These are phyloP conservation scores for Triglochin maritima DNA, from an alignment of 106 monocot species.

Conservation along the genomic window DNA sequence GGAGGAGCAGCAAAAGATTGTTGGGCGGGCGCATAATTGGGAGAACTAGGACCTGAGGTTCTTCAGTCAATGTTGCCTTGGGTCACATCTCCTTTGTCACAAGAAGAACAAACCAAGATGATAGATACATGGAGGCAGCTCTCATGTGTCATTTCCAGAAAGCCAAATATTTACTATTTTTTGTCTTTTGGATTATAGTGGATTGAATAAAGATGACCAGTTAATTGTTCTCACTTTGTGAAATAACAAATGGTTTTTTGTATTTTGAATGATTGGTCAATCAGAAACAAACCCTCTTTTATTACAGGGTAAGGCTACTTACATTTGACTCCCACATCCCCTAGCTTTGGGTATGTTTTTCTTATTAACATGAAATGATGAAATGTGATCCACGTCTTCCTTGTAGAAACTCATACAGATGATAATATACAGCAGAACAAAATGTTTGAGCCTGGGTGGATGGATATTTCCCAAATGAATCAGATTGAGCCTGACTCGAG, in stretches of 20 bases:
- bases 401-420: conserved; percentile 43
- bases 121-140: conserved; percentile 75
- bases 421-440: conserved; percentile 64
- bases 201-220: too few relatives aligned
- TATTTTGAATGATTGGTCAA: too few relatives aligned
- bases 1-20: conserved; percentile 95
- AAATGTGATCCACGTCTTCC: background rate
- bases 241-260: too few relatives aligned
- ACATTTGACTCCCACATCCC: too few relatives aligned
- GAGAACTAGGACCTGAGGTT: conserved; percentile 90
- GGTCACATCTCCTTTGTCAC: conserved; percentile 91
- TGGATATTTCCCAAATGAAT: conserved; percentile 97
- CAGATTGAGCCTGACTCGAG: conserved; percentile 43
- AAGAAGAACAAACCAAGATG: conserved; percentile 95
- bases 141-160: too few relatives aligned
- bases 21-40: conserved; percentile 97
- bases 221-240: too few relatives aligned
- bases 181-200: too few relatives aligned
- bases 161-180: too few relatives aligned
- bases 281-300: too few relatives aligned
- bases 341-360: too few relatives aligned
- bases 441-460: conserved; percentile 99
- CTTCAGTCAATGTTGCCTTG: conserved; percentile 98
- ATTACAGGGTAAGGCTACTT: too few relatives aligned
- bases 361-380: too few relatives aligned